Conservation (phyloP, 805 yeast species). For the Torulaspora quercuum region DNA sequence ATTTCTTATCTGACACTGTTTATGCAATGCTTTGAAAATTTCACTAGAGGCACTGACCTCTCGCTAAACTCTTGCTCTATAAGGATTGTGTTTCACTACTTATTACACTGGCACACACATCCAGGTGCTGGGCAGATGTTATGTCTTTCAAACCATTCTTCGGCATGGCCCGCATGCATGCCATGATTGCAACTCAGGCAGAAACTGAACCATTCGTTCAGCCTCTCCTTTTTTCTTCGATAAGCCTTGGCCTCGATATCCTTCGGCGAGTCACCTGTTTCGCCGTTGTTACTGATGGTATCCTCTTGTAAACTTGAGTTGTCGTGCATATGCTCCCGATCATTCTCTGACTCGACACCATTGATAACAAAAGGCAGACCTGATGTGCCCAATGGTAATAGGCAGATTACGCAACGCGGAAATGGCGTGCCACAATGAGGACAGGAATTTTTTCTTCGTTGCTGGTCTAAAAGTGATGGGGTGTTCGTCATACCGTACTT, state of each 20-base stretch:
- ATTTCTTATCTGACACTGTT: no score
- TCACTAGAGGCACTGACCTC: background rate
- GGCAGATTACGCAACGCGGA: constrained; percentile 88
- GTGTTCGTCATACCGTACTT: constrained; percentile 17
- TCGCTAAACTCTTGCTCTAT: background rate
- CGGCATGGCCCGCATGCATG: constrained; percentile 92
- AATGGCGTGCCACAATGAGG: constrained; percentile 84
- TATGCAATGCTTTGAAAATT: no score
- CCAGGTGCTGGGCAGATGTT: constrained; percentile 92
- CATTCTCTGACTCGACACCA: constrained; percentile 18
- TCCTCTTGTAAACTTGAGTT: background rate
- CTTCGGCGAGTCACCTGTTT: no score
- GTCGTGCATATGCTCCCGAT: background rate
- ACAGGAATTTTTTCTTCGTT: constrained; percentile 44
- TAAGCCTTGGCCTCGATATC: constrained; percentile 7
- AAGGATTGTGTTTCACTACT: constrained; percentile 45
- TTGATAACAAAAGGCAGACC: constrained; percentile 35
- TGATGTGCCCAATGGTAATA: constrained; percentile 66
- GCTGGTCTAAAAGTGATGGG: constrained; percentile 9
- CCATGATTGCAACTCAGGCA: constrained; percentile 92
- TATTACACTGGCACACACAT: constrained; percentile 79
- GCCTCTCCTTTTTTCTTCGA: constrained; percentile 30
- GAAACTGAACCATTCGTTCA: constrained; percentile 85
- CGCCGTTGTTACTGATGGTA: background rate
- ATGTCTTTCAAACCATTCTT: constrained; percentile 90